Base-by-base conservation (phyloP, 2,329 filamentous ascomycete species). In the Malbranchea zuffiana region DNA sequence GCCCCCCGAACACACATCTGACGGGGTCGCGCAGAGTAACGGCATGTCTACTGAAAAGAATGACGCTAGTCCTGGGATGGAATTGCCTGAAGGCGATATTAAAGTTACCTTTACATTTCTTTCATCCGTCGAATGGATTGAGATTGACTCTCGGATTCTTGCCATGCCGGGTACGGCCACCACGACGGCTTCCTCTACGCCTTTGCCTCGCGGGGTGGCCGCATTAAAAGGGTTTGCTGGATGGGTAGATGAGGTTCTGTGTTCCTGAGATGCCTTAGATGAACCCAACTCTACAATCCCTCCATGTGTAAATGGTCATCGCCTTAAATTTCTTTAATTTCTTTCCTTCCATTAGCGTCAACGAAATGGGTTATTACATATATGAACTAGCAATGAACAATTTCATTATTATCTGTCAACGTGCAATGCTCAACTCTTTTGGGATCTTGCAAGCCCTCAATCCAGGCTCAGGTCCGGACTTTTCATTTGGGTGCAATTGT, bases 211-310 rank as follows among this genome's bases (percentile, higher is more conserved):
- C 65, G 18, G 64, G 63, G 38, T 63, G 68, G 1, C 51, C 69
- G 8, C 67, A 68, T 48, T 78, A 7, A 72, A 75, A 40, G 74
- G 75, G 0, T 76, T 76, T 54, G 72, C 76, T 12, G 75, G 75
- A 0, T 59, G 50, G 25, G 49, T 68, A 15, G 53, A 51, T 42
- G 60, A 60, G 28, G 54, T 62, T 15, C 33, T 46, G 32, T 43
- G 40, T 25, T 37, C 35, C 15, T 44, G 34, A 44, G 17, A n/a
- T 15, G 8, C 24, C 18, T 40, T 26, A 7, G 7, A n/a, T 25
- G 23, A n/a, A 25, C n/a, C n/a, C n/a, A 7, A 7, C 23, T 7
- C 23, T 25, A 25, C 23, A 25, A 7, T 25, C 23, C n/a, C 23
- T 18, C 3, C 5, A 21, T 31, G 15, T 8, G 6, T n/a, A 24